Conservation (phyloP, 2,329 filamentous ascomycete species). For the Arthroderma uncinatum region DNA sequence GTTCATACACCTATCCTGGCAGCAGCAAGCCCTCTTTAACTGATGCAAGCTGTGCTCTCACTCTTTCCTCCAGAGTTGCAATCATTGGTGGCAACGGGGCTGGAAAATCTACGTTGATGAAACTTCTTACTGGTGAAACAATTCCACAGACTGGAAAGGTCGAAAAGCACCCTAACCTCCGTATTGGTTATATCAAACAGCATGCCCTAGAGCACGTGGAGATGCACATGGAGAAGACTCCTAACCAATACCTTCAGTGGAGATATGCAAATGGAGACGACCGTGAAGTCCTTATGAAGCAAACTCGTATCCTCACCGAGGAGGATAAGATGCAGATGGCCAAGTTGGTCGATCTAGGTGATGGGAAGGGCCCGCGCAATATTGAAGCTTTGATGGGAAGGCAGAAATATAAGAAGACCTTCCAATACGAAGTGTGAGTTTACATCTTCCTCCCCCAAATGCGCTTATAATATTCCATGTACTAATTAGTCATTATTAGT, state of each 20-base stretch:
- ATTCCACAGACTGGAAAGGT: constrained; percentile 76
- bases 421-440: constrained; percentile 86
- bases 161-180: constrained; percentile 95
- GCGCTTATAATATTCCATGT: not conserved
- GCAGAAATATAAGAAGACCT: constrained; percentile 98
- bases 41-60: constrained; percentile 79
- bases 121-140: constrained; percentile 85
- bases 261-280: constrained; percentile 95
- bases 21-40: constrained; percentile 73
- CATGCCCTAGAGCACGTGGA: constrained; percentile 98
- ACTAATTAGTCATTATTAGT: constrained; percentile 32
- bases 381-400: constrained; percentile 87
- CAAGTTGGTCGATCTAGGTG: constrained; percentile 71
- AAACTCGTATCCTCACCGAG: constrained; percentile 78
- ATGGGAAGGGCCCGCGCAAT: constrained; percentile 65
- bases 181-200: constrained; percentile 99
- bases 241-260: constrained; percentile 98
- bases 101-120: constrained; percentile 96
- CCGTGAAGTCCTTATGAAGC: constrained; percentile 93
- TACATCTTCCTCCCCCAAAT: not conserved
- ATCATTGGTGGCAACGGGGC: constrained; percentile 97
- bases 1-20: constrained; percentile 87
- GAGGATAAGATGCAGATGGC: constrained; percentile 86
- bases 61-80: constrained; percentile 81
- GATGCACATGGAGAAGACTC: constrained; percentile 98